Evolutionary conservation across 176 grass and related monocot species (phyloP).

Genomic region (Chrysopogon serrulatus): DNA sequence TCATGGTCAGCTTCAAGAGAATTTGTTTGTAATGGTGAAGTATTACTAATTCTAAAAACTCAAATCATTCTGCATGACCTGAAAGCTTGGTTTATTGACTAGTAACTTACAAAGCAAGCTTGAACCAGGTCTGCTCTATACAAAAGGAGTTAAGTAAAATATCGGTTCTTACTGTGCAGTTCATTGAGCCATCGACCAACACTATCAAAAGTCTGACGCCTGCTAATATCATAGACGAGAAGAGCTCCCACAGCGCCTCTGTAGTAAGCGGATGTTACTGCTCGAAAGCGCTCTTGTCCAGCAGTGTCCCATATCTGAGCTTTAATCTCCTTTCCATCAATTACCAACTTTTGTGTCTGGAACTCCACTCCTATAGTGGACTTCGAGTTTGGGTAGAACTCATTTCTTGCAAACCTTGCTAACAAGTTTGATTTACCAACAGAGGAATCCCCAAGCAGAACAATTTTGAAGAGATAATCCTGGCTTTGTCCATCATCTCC

Average conservation of each 20-base stretch:
- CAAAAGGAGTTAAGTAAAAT: background rate
- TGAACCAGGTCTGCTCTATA: background rate
- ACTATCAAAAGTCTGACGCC: slow-evolving; percentile 64
- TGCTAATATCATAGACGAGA: slow-evolving; percentile 62
- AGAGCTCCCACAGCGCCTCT: slow-evolving; percentile 67
- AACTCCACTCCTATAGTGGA: slow-evolving; percentile 73
- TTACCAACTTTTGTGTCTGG: slow-evolving; percentile 63
- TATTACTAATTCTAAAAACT: background rate
- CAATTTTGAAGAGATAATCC: slow-evolving; percentile 70
- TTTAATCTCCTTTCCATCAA: slow-evolving; percentile 77
- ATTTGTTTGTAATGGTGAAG: background rate
- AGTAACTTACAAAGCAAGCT: background rate
- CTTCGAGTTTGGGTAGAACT: slow-evolving; percentile 65
- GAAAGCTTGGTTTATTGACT: background rate
- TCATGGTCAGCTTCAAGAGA: background rate
- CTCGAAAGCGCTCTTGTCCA: slow-evolving; percentile 72
- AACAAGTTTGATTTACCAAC: slow-evolving; percentile 75
- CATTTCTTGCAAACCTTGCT: slow-evolving; percentile 58
- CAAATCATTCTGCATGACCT: background rate
- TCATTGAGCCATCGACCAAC: slow-evolving; percentile 66
- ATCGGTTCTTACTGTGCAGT: slow-evolving; percentile 42
- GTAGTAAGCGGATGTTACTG: slow-evolving; percentile 67
- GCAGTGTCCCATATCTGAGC: slow-evolving; percentile 82
- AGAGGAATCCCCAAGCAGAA: slow-evolving; percentile 60
- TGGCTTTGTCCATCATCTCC: slow-evolving; percentile 53